These are phyloP conservation scores for Solanum ahanhuiri DNA, from an alignment of 257 asterid genomes.

Conservation along the genomic window DNA sequence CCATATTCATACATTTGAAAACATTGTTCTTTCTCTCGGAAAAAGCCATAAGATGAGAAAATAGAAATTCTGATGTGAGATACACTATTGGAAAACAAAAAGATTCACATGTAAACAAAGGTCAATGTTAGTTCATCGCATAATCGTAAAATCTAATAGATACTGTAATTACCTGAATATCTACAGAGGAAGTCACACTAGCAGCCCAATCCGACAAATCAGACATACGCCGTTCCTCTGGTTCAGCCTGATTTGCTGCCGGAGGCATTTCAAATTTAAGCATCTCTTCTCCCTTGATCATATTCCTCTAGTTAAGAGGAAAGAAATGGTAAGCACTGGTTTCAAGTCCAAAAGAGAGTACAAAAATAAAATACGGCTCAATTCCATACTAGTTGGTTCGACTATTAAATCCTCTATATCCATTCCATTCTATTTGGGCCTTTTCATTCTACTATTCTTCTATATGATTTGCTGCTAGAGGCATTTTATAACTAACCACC, in stretches of 20 bases:
- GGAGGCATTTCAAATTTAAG: conserved; percentile 18
- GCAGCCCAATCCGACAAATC: conserved; percentile 88
- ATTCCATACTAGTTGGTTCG: background rate
- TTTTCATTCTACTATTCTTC: background rate
- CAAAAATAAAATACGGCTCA: background rate
- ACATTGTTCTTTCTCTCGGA: background rate
- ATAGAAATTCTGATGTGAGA: background rate
- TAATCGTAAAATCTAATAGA: background rate
- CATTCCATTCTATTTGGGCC: background rate
- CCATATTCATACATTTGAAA: background rate
- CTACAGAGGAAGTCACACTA: conserved; percentile 64
- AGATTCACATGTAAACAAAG: background rate
- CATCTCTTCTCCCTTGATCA: conserved; percentile 29
- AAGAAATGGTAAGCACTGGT: background rate
- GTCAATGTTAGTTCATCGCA: background rate
- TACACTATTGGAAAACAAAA: background rate
- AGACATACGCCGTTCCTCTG: conserved; percentile 89
- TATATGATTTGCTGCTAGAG: background rate
- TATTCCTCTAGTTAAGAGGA: conserved; percentile 19
- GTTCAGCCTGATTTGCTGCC: conserved; percentile 24
- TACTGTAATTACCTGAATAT: conserved; percentile 41
- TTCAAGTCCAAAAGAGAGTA: background rate
- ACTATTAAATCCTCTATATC: background rate
- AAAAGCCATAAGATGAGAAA: background rate
- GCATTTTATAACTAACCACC: background rate